Percentiles rank a stretch among this genome's conserved stretches.
phyloP scores from a whole-genome alignment of 352 stramenopile species.

The Globisporangium middletonii region DNA sequence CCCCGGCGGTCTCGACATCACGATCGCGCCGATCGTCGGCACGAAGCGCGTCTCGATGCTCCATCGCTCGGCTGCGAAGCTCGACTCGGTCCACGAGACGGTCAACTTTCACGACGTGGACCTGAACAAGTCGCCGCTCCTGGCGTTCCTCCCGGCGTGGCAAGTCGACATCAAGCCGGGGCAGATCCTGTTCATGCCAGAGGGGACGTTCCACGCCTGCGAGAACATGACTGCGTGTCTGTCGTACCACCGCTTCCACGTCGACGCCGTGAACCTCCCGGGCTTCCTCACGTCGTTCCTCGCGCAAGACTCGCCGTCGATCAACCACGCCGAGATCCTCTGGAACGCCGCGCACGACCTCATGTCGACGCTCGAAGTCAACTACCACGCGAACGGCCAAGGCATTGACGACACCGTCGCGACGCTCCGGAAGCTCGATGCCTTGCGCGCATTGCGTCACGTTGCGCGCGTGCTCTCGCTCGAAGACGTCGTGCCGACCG shows the following conservation, averaged over 20 bases:
- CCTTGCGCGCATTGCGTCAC: conserved; percentile 54
- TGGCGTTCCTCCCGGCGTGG: conserved; percentile 86
- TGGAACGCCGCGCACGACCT: conserved; percentile 90
- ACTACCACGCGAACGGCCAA: conserved; percentile 49
- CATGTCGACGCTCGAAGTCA: conserved; percentile 83
- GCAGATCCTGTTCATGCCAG: conserved; percentile 92
- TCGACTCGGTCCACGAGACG: conserved; percentile 82
- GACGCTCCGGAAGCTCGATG: conserved; percentile 64
- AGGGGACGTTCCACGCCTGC: conserved; percentile 90
- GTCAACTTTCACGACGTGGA: conserved; percentile 82
- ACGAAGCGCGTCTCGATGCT: conserved; percentile 76
- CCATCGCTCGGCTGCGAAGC: conserved; percentile 60
- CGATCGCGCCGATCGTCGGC: conserved; percentile 90
- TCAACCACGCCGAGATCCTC: conserved; percentile 90
- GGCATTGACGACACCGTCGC: conserved; percentile 28
- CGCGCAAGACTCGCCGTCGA: conserved; percentile 84
- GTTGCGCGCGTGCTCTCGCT: conserved; percentile 56
- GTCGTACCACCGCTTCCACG: conserved; percentile 93
- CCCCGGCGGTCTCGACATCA: conserved; percentile 87
- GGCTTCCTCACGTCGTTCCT: conserved; percentile 89
- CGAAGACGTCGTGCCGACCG: conserved; percentile 59
- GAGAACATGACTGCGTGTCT: conserved; percentile 92
- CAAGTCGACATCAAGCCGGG: conserved; percentile 85
- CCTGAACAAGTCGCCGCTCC: conserved; percentile 80
- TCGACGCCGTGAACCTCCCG: conserved; percentile 88